Evolutionary conservation across 371 early-diverging fungal species (phyloP).

Genomic region (Syncephalastrum sp.): DNA sequence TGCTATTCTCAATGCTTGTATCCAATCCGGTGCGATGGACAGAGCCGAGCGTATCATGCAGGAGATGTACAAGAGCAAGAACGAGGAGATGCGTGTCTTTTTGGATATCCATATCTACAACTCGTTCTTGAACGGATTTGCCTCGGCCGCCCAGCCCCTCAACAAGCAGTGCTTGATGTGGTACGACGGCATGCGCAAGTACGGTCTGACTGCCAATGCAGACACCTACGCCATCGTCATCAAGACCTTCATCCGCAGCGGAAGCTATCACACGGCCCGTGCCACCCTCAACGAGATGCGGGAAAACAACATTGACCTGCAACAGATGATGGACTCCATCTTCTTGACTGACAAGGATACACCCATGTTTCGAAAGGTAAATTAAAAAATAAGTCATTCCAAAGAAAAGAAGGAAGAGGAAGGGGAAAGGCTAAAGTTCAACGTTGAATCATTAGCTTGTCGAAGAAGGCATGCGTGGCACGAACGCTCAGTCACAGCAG

Average conservation of each 20-base stretch:
- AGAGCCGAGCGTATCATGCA: constrained; percentile 78
- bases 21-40: constrained; percentile 69
- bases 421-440: not conserved
- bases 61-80: constrained; percentile 62
- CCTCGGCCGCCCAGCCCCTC: constrained; percentile 50
- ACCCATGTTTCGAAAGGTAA: constrained; percentile 41
- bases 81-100: constrained; percentile 67
- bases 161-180: constrained; percentile 70
- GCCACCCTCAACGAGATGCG: constrained; percentile 71
- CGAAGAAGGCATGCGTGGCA: no score
- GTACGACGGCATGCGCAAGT: constrained; percentile 57
- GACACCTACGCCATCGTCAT: constrained; percentile 40
- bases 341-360: constrained; percentile 48
- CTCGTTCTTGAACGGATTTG: constrained; percentile 75
- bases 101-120: constrained; percentile 81
- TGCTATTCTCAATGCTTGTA: constrained; percentile 70
- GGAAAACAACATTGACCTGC: constrained; percentile 31
- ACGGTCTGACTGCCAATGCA: constrained; percentile 22
- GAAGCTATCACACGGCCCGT: constrained; percentile 57
- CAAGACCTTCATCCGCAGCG: constrained; percentile 51
- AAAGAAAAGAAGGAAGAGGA: not conserved
- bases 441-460: no score
- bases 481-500: no score
- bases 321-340: constrained; percentile 40
- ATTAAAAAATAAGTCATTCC: no score